Base-by-base conservation (phyloP, 352 stramenopile species). In the Discostella stelligera region DNA sequence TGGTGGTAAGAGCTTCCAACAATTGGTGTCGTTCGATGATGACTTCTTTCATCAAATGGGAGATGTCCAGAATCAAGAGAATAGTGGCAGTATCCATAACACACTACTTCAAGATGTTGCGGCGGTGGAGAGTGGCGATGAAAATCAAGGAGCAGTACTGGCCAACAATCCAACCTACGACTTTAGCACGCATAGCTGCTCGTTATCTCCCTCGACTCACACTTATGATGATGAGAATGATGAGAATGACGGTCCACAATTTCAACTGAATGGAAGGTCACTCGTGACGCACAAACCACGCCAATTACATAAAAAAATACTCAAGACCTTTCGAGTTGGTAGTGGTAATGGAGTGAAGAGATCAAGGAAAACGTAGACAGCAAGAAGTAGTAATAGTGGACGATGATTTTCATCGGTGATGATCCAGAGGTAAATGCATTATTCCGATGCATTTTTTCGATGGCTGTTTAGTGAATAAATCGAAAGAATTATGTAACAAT, bases 181-280 rank as follows among this genome's bases (percentile, higher is more conserved):
- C 13, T 80, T 80, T 44, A 67, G 46, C 21, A 27, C 68, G 25
- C 53, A 63, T 13, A 80, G 73, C 53, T 80, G 63, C 21, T 80
- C 64, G 3, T 53, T 66, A 23, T 80, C 73, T 23, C 52, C 58
- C 1, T 63, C 60, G 14, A 32, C 27, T 32, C 27, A 32, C 27
- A 49, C 64, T 10, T 59, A n/a, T 7, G 37, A 71, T 55, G 50
- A 32, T 63, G 46, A 66, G 46, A 16, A 41, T 3, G 1, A 59
- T 23, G 52, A n/a, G 21, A 16, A 59, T 14, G 1, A 59, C 5
- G 37, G 27, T 32, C 27, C 27, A 16, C 52, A 32, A 16, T 27
- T 41, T 59, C 52, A 27, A 59, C 6, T 41, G 18, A 27, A 27
- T n/a, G 52, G 37, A 41, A 27, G 52, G 37, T 59, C 44, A 8